Evolutionary conservation across 768 basidiomycete species (phyloP), one percentile per base, ranked within the genome.

Genomic region (Russula sp.): DNA sequence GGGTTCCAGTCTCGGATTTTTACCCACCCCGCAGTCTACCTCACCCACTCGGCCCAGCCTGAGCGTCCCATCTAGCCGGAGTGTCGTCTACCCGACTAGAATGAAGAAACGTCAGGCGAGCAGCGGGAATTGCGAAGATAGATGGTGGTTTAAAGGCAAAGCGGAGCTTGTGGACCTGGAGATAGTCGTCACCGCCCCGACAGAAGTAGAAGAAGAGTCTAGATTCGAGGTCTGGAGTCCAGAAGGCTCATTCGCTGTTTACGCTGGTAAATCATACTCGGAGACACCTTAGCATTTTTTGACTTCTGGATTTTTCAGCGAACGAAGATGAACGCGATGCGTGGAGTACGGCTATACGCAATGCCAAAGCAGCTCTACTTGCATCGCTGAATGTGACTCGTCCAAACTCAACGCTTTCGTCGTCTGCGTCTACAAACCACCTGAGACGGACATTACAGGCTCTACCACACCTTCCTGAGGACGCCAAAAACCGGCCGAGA

Each of bases 381-480:
- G 77, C 81, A 22, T 84, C 86, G 0, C 77, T 92, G 34, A 88
- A 87, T 65, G 73, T 83, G 59, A 88, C 82, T 37, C 82, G 88
- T 68, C 88, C 89, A 5, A 84, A 92, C 71, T 90, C 90, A 8
- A 93, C 91, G 0, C 78, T 93, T 31, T 90, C 89, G 0, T 87
- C 88, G 0, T 91, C 89, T 0, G 73, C 85, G 1, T 88, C 88
- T 0, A 91, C 84, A 1, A 81, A 85, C 42, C 91, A 93, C 69
- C 77, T 93, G 16, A 82, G 91, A 44, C 82, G 84, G 4, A 82
- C 82, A 0, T 73, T 94, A 11, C 87, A 88, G 68, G 91, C 91
- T 1, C 73, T 89, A 39, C 88, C 88, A 0, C 85, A 88, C 69
- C 78, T 78, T 2, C 86, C 85, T 0, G 76, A 79, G 1, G 83